These are phyloP conservation scores for Nicotiana undulata DNA, from an alignment of 257 asterid genomes.

Conservation along the genomic window DNA sequence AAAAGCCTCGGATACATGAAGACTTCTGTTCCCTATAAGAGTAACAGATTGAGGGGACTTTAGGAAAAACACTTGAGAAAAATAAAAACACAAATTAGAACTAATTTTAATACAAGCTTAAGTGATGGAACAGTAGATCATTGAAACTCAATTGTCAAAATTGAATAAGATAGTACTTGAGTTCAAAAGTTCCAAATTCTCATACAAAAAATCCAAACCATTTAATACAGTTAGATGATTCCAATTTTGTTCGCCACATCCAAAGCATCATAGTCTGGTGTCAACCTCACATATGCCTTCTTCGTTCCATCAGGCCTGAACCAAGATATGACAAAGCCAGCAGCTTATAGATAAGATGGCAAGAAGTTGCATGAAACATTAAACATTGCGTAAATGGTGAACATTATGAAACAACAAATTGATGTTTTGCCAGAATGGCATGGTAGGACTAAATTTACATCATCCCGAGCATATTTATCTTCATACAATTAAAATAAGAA, in stretches of 20 bases:
- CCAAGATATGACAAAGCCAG: neutral
- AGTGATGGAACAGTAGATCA: neutral
- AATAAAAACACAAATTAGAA: neutral
- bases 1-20: too few relatives aligned
- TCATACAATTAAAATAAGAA: neutral
- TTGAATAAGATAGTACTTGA: neutral
- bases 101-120: neutral
- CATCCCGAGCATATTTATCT: neutral
- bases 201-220: neutral
- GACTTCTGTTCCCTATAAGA: too few relatives aligned
- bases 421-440: neutral
- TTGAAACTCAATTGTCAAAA: neutral
- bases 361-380: neutral
- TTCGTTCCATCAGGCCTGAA: constrained; percentile 55
- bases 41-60: neutral
- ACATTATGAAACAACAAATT: neutral
- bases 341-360: neutral
- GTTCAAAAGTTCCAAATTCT: neutral
- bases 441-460: neutral
- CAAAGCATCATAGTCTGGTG: constrained; percentile 45
- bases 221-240: constrained; percentile 19
- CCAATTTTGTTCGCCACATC: constrained; percentile 53
- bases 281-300: constrained; percentile 52
- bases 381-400: neutral
- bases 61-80: neutral